Evolutionary conservation across 257 asterid genomes (phyloP).

Genomic region (Nyctanthes arbortristis): DNA sequence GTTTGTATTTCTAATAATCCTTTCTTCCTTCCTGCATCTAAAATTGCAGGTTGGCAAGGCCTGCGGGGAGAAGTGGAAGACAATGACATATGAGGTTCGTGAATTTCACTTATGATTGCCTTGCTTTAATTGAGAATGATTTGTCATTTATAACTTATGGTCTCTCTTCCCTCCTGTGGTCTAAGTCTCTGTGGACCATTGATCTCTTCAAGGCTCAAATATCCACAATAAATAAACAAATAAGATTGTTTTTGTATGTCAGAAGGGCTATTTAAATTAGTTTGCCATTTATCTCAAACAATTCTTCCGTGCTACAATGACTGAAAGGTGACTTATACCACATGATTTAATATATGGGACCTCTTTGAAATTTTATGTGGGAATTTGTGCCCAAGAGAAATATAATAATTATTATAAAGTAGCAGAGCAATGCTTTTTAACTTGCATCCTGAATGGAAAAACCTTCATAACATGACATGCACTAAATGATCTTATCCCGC

Average conservation of each 20-base stretch:
- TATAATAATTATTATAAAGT: background rate
- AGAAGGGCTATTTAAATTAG: background rate
- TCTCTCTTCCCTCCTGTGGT: background rate
- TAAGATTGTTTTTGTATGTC: background rate
- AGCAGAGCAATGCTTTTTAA: background rate
- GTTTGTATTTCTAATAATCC: conserved; percentile 15
- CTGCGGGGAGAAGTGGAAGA: conserved; percentile 96
- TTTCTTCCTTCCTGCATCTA: conserved; percentile 13
- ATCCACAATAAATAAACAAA: background rate
- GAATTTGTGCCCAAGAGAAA: background rate
- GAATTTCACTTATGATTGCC: background rate
- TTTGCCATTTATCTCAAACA: no score
- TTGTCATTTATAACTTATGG: conserved; percentile 4
- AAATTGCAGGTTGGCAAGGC: conserved; percentile 86
- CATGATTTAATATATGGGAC: background rate
- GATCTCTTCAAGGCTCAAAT: background rate
- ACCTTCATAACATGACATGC: background rate
- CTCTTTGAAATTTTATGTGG: background rate
- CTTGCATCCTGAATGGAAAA: background rate
- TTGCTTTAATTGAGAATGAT: background rate
- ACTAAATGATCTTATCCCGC: no score
- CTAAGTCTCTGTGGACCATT: no score
- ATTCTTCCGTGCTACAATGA: background rate
- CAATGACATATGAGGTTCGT: conserved; percentile 86
- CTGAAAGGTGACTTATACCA: background rate